Conservation (phyloP, 1,284 basidiomycete species). For the Grifola frondosa region DNA sequence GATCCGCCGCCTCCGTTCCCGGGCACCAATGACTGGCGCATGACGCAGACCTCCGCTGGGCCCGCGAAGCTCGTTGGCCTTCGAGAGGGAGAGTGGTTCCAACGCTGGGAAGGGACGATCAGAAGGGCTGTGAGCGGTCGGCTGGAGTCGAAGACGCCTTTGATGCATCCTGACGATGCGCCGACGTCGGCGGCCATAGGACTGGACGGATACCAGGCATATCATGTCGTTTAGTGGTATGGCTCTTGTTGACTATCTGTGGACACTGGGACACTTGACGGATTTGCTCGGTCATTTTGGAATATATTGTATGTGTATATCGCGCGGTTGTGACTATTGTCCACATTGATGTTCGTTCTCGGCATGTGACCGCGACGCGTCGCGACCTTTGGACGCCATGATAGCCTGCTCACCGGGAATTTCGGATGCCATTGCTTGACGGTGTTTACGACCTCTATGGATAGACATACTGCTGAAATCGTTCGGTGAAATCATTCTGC, state of each 20-base stretch:
- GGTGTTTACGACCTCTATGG: too few species aligned
- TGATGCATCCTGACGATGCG: constrained; percentile 23
- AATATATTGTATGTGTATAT: too few species aligned
- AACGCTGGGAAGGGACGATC: constrained; percentile 71
- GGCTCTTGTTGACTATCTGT: not conserved
- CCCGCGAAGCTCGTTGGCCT: constrained; percentile 48
- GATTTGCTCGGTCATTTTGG: too few species aligned
- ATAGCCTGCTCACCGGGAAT: too few species aligned
- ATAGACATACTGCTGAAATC: too few species aligned
- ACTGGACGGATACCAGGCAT: constrained; percentile 35
- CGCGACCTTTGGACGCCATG: too few species aligned
- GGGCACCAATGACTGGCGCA: constrained; percentile 19
- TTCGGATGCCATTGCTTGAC: too few species aligned
- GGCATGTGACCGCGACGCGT: too few species aligned
- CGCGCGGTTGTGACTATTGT: too few species aligned
- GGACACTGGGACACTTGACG: too few species aligned
- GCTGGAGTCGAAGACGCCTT: constrained; percentile 27
- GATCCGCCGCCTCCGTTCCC: constrained; percentile 17
- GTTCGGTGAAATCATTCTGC: too few species aligned
- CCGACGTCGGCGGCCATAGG: constrained; percentile 10
- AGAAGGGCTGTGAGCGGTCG: constrained; percentile 28
- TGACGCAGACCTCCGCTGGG: constrained; percentile 33
- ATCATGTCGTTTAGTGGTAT: not conserved
- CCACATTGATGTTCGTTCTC: too few species aligned
- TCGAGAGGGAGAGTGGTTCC: constrained; percentile 76